phyloP scores from a whole-genome alignment of 139 green algal species.

The Monoraphidium neglectum region DNA sequence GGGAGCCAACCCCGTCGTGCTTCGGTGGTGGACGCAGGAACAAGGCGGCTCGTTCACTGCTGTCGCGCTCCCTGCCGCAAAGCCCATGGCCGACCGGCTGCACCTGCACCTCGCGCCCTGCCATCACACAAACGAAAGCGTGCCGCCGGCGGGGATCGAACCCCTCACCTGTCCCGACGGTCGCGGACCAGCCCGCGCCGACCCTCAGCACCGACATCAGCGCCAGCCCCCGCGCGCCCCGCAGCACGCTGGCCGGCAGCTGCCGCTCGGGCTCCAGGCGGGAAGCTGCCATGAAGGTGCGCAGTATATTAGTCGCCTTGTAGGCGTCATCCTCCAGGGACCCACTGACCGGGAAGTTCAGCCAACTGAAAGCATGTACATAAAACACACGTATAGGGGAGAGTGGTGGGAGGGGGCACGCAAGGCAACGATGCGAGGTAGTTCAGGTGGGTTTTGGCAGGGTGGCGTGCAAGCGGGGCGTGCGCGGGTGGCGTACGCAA shows the following conservation, averaged over 20 bases:
- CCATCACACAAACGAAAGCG: too few species aligned
- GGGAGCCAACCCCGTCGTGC: neutral
- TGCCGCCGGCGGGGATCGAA: neutral
- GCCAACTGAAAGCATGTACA: too few species aligned
- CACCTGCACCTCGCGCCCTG: too few species aligned
- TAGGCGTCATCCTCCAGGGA: constrained; percentile 67
- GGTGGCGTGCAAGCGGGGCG: too few species aligned
- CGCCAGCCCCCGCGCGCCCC: constrained; percentile 52
- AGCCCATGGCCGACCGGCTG: too few species aligned
- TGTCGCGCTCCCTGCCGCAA: neutral
- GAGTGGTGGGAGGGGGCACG: too few species aligned
- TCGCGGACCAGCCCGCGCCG: constrained; percentile 59
- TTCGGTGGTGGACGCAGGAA: neutral
- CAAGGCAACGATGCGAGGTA: too few species aligned
- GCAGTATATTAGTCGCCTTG: constrained; percentile 70
- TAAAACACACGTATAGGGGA: too few species aligned
- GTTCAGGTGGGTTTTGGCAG: too few species aligned
- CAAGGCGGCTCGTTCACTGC: neutral
- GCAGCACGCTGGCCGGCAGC: constrained; percentile 55
- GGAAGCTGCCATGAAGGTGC: constrained; percentile 43
- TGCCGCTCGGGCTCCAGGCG: constrained; percentile 40
- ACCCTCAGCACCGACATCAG: constrained; percentile 48
- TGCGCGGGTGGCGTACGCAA: too few species aligned
- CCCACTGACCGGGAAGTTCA: constrained; percentile 63
- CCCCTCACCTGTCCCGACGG: constrained; percentile 53